A percentile compares a stretch with the other conserved stretches of the same genome.
Conservation (phyloP, 441 rosid species). For the Breynia disticha region DNA sequence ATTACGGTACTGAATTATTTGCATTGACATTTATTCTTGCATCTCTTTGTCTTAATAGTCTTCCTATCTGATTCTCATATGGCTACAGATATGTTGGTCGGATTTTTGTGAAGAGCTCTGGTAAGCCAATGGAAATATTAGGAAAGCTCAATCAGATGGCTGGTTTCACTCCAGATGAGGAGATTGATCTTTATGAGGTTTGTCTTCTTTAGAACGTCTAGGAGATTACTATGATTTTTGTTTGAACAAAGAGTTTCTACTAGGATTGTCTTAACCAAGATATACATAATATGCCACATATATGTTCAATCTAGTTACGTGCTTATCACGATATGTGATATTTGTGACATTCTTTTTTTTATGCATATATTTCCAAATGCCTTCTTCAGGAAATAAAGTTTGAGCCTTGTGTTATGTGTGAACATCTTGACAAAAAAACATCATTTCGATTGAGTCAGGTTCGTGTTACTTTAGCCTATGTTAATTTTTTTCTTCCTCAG, state of each 20-base stretch:
- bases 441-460: constrained; percentile 83
- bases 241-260: constrained; percentile 3
- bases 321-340: no score
- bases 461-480: constrained; percentile 11
- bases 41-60: constrained; percentile 1
- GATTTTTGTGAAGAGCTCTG: constrained; percentile 67
- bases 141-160: constrained; percentile 79
- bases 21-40: neutral
- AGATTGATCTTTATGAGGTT: constrained; percentile 92
- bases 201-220: constrained; percentile 11
- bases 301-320: no score
- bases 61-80: constrained; percentile 18
- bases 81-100: constrained; percentile 72
- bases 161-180: constrained; percentile 77
- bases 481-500: constrained; percentile 13
- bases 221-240: constrained; percentile 7
- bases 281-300: no score
- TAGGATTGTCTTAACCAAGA: neutral
- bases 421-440: constrained; percentile 68
- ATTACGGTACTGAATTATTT: constrained; percentile 44
- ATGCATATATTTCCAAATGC: constrained; percentile 4
- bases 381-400: constrained; percentile 82
- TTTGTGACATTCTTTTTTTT: no score
- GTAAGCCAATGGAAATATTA: constrained; percentile 71
- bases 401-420: constrained; percentile 92